phyloP scores from a whole-genome alignment of 2,329 filamentous ascomycete genomes.

The Exophiala sideris region DNA sequence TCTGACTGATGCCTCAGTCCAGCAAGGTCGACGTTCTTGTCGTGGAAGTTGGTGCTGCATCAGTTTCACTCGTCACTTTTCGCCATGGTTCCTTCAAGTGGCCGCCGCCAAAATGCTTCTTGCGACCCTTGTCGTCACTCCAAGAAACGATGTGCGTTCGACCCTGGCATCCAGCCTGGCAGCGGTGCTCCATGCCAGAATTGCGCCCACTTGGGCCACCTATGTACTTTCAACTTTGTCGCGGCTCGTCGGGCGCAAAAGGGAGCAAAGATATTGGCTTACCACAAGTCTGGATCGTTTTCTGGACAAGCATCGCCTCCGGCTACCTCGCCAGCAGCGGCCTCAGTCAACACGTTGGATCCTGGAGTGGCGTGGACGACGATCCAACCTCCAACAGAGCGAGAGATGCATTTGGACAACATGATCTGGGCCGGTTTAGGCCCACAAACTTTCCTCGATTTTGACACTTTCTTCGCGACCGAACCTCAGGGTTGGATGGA shows the following conservation, averaged over 20 bases:
- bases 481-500: slow-evolving; percentile 3
- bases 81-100: neutral
- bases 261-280: neutral
- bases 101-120: slow-evolving; percentile 7
- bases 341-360: neutral
- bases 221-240: slow-evolving; percentile 9
- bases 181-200: neutral
- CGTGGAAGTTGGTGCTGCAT: no score
- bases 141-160: slow-evolving; percentile 5
- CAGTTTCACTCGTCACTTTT: neutral
- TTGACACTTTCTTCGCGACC: neutral
- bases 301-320: neutral
- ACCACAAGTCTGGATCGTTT: neutral
- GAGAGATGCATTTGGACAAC: neutral
- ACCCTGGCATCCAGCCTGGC: neutral
- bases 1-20: neutral
- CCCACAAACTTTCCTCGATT: slow-evolving; percentile 1
- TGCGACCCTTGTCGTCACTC: slow-evolving; percentile 8
- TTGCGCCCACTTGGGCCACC: slow-evolving; percentile 6
- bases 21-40: no score
- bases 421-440: slow-evolving; percentile 5
- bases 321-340: neutral
- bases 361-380: neutral
- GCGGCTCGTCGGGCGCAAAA: neutral
- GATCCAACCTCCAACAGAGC: neutral